Base-by-base conservation (phyloP, 2,329 filamentous ascomycete species). In the Huntiella decipiens region DNA sequence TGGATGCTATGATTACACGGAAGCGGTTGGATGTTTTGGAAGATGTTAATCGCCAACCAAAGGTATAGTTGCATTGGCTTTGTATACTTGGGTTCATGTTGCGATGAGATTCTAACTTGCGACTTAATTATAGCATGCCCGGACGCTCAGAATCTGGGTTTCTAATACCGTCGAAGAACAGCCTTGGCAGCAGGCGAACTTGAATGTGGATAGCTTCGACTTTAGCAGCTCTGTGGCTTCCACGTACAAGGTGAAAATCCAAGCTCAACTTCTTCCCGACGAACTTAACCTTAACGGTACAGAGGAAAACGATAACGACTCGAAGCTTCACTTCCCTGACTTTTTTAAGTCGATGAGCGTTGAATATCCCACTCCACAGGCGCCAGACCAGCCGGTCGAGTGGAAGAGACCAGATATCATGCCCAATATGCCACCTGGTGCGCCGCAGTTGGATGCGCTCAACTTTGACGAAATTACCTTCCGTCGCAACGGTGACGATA, bases 151-250 rank as follows among this genome's bases (percentile, higher is more conserved):
- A 51, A 74, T 98, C 52, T 96, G 86, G 86, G 79, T 98, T 56
- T 87, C 78, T 56, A 98, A 98, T 62, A 94, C 86, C 1, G 85
- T 80, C 32, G 85, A 95, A 60, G 84, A 91, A 57, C 91, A 98
- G 63, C 79, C 82, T 31, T 96, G 91, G 91, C 91, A 98, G 63
- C 50, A 47, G 31, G 22, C 38, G 5, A 71, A 69, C 35, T 66
- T 80, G 50, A 78, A 79, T 50, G 71, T 79, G 8, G 79, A 88
- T 57, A 74, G 74, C 33, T 91, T 91, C 53, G 86, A 92, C 57
- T 87, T 93, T 56, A 78, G 77, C 45, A 77, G 78, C 44, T 84
- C 76, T 52, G 70, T 73, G 53, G 80, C 86, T 54, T 81, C 84
- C 2, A 82, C 79, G 8, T 98, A 87, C 60, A 77, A 79, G 48